Base-by-base conservation (phyloP, 768 basidiomycete species). In the Rickenella mellea region DNA sequence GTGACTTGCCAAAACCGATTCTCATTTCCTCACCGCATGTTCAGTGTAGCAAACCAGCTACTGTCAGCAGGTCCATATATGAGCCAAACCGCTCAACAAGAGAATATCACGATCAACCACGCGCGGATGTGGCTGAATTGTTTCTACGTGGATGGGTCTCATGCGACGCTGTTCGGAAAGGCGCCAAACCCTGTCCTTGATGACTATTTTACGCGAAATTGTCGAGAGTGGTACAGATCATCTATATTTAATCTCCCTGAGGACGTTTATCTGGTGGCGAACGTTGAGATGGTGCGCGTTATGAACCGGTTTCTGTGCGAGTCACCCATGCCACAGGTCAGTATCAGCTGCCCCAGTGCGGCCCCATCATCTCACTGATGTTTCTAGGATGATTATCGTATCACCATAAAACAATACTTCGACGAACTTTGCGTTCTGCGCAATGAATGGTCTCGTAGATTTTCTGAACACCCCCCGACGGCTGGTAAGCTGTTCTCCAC, bases 91-190 rank as follows among this genome's bases (percentile, higher is more conserved):
- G 51, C 61, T 0, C 65, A 71, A 38, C 71, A 74, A 51, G 73
- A 74, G 4, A 36, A 36, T 22, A 17, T 17, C 19, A 22, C 19
- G 10, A 17, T 36, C n/a, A 87, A 89, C 52, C 69, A 83, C 29
- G 76, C 75, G 21, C 67, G 86, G 45, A 80, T 78, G 20, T 87
- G 83, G 83, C 63, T 86, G 42, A 77, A 78, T 53, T 85, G 80
- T 55, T 83, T 76, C 55, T 78, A 80, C 48, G 73, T 82, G 42
- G 86, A 89, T 53, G 76, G 78, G 5, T 83, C 80, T 26, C 70
- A 80, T 51, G 76, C 80, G n/a, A 77, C 78, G 33, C 76, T 86
- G 54, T 80, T 80, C 52, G 84, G 83, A 9, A 86, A 84, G 52
- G 71, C 79, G 32, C 75, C 77, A 33, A 79, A 80, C 63, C 64